Evolutionary conservation across 768 basidiomycete genomes (phyloP).

Genomic region (Phlebiopsis flavidoalba): DNA sequence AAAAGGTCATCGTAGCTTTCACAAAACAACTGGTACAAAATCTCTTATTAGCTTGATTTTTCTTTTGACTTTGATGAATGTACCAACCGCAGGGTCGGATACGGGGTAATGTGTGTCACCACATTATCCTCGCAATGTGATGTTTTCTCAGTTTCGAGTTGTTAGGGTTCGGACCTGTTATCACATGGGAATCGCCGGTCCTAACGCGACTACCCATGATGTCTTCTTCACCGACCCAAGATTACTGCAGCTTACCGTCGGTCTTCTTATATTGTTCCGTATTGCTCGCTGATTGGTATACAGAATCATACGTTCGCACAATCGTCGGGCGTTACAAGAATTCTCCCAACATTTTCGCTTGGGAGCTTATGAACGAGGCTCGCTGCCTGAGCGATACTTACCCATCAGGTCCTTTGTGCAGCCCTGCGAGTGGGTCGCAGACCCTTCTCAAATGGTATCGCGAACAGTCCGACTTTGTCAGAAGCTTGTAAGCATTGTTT

Average conservation of each 20-base stretch:
- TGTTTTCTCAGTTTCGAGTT: background rate
- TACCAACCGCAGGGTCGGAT: slow-evolving; percentile 39
- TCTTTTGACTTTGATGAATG: background rate
- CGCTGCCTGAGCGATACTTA: slow-evolving; percentile 46
- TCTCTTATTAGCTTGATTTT: background rate
- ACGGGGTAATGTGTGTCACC: slow-evolving; percentile 37
- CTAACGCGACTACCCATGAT: slow-evolving; percentile 22
- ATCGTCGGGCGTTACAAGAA: slow-evolving; percentile 27
- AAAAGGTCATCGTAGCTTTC: slow-evolving; percentile 45
- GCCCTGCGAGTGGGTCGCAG: slow-evolving; percentile 34
- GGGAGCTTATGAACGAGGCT: slow-evolving; percentile 50
- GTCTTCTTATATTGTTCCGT: background rate
- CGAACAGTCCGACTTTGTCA: slow-evolving; percentile 45
- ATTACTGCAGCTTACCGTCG: slow-evolving; percentile 26
- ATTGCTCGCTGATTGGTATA: background rate
- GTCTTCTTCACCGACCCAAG: slow-evolving; percentile 25
- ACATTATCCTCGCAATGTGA: background rate
- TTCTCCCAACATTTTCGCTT: slow-evolving; percentile 26
- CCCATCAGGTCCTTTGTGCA: slow-evolving; percentile 43
- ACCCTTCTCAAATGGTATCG: slow-evolving; percentile 46
- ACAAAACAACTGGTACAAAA: slow-evolving; percentile 55
- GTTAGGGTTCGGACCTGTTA: slow-evolving; percentile 31
- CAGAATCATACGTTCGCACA: slow-evolving; percentile 25
- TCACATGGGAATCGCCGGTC: slow-evolving; percentile 23
- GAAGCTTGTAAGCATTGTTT: slow-evolving; percentile 36